Percentiles rank a stretch among this genome's conserved stretches.
These are phyloP conservation scores for Dorcoceras hygrometricum DNA, from an alignment of 257 asterid species.

Conservation along the genomic window DNA sequence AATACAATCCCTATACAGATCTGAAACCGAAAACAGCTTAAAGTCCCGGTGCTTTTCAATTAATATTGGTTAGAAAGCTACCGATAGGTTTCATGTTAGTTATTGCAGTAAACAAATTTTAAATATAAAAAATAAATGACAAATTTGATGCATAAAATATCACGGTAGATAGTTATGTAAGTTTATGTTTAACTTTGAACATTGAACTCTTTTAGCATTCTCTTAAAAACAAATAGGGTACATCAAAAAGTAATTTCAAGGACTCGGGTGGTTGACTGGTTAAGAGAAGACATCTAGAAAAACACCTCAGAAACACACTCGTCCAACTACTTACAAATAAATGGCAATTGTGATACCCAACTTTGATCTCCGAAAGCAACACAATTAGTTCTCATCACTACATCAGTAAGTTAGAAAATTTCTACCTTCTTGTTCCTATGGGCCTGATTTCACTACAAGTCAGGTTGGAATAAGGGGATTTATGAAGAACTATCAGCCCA, in stretches of 20 bases:
- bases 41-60: too few relatives aligned
- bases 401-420: neutral
- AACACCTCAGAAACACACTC: neutral
- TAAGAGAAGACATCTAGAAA: neutral
- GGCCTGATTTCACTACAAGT: neutral
- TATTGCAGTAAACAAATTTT: neutral
- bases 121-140: too few relatives aligned
- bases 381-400: neutral
- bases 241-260: too few relatives aligned
- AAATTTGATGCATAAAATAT: neutral
- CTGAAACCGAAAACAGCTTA: too few relatives aligned
- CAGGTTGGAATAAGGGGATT: neutral
- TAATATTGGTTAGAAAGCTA: neutral
- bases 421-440: neutral
- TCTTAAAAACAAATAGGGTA: neutral
- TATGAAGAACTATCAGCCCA: neutral
- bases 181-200: neutral
- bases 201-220: too few relatives aligned
- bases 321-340: slow-evolving; percentile 12
- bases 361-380: neutral
- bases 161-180: neutral
- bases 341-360: slow-evolving; percentile 4
- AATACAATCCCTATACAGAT: too few relatives aligned
- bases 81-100: neutral
- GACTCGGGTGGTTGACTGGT: neutral